Conservation (phyloP, 306 rosid species). For the Cyamopsis tetragonoloba region DNA sequence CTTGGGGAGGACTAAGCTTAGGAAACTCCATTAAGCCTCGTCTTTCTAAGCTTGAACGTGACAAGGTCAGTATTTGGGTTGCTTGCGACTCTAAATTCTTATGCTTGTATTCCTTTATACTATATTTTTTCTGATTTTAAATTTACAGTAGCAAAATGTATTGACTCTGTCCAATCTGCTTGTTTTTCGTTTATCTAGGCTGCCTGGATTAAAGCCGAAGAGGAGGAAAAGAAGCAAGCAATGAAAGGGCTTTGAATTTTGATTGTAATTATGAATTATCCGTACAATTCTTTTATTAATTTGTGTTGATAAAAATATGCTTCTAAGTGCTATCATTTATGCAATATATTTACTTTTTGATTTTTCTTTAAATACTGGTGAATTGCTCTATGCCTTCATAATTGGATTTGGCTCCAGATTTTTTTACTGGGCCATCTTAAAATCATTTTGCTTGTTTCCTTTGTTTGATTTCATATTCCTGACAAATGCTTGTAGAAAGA, state of each 20-base stretch:
- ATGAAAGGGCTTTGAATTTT: slow-evolving; percentile 27
- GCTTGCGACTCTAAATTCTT: neutral
- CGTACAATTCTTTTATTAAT: neutral
- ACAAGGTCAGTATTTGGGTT: slow-evolving; percentile 57
- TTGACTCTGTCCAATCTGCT: slow-evolving; percentile 14
- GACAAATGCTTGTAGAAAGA: too few relatives aligned
- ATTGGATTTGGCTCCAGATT: neutral
- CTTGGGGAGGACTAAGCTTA: slow-evolving; percentile 83
- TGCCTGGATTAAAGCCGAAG: slow-evolving; percentile 90
- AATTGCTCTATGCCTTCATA: neutral
- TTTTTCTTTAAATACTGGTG: neutral
- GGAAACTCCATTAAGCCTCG: slow-evolving; percentile 78
- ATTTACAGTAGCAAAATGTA: neutral
- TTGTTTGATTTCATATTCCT: neutral
- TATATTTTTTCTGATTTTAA: neutral
- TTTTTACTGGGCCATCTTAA: neutral
- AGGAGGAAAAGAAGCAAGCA: slow-evolving; percentile 61
- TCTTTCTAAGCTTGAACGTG: slow-evolving; percentile 72
- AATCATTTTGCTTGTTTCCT: neutral
- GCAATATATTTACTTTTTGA: neutral
- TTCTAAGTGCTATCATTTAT: neutral
- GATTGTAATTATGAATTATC: neutral
- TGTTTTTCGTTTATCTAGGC: slow-evolving; percentile 46
- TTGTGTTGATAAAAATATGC: slow-evolving; percentile 14
- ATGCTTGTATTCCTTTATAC: neutral